These are phyloP conservation scores for Fusarium bulbicola DNA, from an alignment of 2,329 filamentous ascomycete species.

Conservation along the genomic window DNA sequence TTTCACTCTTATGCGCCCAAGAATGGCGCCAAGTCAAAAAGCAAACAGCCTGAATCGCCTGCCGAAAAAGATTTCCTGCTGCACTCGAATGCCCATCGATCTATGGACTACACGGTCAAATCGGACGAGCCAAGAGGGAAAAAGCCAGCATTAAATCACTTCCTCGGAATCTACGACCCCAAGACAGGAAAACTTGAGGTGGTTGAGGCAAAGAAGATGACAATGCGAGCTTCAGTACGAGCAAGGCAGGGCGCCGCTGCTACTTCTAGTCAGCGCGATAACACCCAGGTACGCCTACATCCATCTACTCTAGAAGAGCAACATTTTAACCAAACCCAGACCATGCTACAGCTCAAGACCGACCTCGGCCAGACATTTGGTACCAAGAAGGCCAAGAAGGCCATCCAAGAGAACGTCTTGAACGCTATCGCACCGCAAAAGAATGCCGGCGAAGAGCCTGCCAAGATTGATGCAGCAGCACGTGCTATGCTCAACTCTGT, in stretches of 20 bases:
- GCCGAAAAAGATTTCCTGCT: conserved; percentile 61
- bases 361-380: conserved; percentile 82
- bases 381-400: conserved; percentile 86
- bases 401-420: conserved; percentile 71
- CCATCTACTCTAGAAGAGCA: neutral
- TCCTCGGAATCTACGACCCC: conserved; percentile 71
- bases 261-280: conserved; percentile 50
- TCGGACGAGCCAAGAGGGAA: conserved; percentile 52
- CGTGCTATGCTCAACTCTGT: conserved; percentile 71
- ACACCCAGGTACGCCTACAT: conserved; percentile 40
- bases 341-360: conserved; percentile 68
- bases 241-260: conserved; percentile 62
- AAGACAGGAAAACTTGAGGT: conserved; percentile 67
- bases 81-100: conserved; percentile 65
- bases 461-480: conserved; percentile 64
- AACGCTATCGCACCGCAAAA: conserved; percentile 71
- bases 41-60: conserved; percentile 53
- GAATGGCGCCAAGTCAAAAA: conserved; percentile 46
- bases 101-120: conserved; percentile 67
- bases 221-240: conserved; percentile 65
- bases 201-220: conserved; percentile 71
- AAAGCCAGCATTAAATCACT: conserved; percentile 64
- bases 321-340: conserved; percentile 52
- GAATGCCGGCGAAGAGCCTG: conserved; percentile 48
- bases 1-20: conserved; percentile 61